Conservation (phyloP, 495 filamentous ascomycete species). For the Penicillium pulvis region DNA sequence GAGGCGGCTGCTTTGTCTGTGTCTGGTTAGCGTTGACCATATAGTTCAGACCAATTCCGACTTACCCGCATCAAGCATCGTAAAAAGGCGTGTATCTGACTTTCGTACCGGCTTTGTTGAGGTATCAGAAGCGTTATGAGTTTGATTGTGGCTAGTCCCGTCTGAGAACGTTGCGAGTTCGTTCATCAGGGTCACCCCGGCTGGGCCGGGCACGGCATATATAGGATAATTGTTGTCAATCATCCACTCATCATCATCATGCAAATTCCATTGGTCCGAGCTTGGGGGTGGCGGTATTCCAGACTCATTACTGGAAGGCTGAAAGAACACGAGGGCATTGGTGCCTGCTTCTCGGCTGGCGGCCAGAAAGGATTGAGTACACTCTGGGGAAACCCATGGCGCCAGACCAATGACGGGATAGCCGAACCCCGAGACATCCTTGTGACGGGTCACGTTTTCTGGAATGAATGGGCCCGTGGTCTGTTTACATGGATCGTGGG, state of each 20-base stretch:
- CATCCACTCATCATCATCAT: conserved; percentile 67
- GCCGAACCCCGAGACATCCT: conserved; percentile 59
- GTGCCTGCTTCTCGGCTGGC: conserved; percentile 59
- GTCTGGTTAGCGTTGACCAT: conserved; percentile 4
- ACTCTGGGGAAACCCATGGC: conserved; percentile 78
- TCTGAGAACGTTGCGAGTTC: conserved; percentile 76
- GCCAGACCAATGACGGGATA: conserved; percentile 75
- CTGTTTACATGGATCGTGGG: conserved; percentile 59
- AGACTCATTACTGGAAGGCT: conserved; percentile 55
- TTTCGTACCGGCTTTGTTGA: conserved; percentile 32
- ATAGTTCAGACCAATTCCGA: conserved; percentile 21
- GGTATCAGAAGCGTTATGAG: background rate
- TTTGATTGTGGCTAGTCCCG: conserved; percentile 52
- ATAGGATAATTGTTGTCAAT: conserved; percentile 66
- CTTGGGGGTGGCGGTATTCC: conserved; percentile 60
- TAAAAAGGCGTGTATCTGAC: conserved; percentile 59
- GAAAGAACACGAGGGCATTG: conserved; percentile 75
- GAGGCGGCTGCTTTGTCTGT: conserved; percentile 22
- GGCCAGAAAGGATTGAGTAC: conserved; percentile 67
- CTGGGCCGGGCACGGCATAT: conserved; percentile 74
- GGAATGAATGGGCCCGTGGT: conserved; percentile 62
- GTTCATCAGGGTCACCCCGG: conserved; percentile 67
- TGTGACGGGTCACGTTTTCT: conserved; percentile 68
- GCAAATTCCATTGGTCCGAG: conserved; percentile 65
- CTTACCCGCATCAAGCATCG: conserved; percentile 62